These are phyloP conservation scores for Beauveria medogensis DNA, from an alignment of 2,329 filamentous ascomycete species.

Conservation along the genomic window DNA sequence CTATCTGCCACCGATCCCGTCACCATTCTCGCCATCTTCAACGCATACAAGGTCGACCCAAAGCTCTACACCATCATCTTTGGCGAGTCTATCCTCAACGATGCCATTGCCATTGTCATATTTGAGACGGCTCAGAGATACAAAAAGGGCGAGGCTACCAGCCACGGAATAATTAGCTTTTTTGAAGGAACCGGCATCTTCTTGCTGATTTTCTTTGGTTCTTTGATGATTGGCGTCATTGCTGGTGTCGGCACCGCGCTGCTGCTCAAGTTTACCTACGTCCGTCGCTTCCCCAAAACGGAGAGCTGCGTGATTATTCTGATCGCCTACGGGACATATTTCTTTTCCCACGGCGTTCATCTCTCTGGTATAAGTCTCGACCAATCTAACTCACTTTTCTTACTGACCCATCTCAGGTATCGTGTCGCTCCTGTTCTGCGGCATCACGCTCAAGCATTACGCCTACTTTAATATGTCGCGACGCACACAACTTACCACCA, in stretches of 20 bases:
- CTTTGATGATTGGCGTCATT: slow-evolving; percentile 77
- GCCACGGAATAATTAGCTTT: slow-evolving; percentile 70
- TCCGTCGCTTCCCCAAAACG: slow-evolving; percentile 87
- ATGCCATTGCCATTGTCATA: slow-evolving; percentile 95
- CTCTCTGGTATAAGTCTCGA: slow-evolving; percentile 68
- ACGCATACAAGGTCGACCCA: slow-evolving; percentile 97
- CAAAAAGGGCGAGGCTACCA: slow-evolving; percentile 62
- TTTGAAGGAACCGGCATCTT: slow-evolving; percentile 92
- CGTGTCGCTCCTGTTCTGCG: slow-evolving; percentile 92
- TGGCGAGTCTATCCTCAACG: slow-evolving; percentile 95
- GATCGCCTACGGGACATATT: slow-evolving; percentile 94
- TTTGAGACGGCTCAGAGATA: slow-evolving; percentile 97
- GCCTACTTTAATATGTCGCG: slow-evolving; percentile 99
- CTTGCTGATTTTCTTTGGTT: slow-evolving; percentile 92
- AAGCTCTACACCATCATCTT: slow-evolving; percentile 99
- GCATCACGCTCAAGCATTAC: slow-evolving; percentile 97
- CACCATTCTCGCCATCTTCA: slow-evolving; percentile 97
- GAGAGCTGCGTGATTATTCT: slow-evolving; percentile 92
- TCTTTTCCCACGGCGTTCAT: slow-evolving; percentile 91
- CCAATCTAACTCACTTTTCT: background rate
- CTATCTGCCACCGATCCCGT: slow-evolving; percentile 95
- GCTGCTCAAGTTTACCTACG: slow-evolving; percentile 87
- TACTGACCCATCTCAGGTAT: slow-evolving; percentile 53
- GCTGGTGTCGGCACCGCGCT: slow-evolving; percentile 84
- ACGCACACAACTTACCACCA: slow-evolving; percentile 92